phyloP scores from a whole-genome alignment of 2,329 filamentous ascomycete genomes.

The Phialemonium atrogriseum region DNA sequence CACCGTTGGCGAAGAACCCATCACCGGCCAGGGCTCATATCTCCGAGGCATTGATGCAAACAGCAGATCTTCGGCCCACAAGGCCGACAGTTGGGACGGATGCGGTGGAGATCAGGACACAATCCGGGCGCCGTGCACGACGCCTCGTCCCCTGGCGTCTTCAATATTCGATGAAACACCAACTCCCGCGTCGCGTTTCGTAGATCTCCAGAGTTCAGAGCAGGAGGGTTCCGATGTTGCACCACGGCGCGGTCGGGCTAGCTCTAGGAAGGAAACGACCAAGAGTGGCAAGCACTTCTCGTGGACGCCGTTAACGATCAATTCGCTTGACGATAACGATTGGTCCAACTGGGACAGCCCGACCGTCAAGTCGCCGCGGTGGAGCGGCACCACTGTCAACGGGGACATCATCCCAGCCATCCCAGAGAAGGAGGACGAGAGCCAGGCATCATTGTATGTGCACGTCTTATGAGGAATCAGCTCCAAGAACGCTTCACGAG shows the following conservation, averaged over 20 bases:
- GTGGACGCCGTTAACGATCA: slow-evolving; percentile 50
- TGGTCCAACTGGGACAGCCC: slow-evolving; percentile 59
- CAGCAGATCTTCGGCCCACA: slow-evolving; percentile 18
- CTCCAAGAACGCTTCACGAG: not conserved
- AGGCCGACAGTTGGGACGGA: slow-evolving; percentile 10
- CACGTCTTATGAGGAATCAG: slow-evolving; percentile 3
- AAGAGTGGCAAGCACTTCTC: slow-evolving; percentile 47
- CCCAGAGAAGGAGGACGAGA: slow-evolving; percentile 40
- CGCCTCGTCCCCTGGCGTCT: slow-evolving; percentile 31
- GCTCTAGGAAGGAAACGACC: slow-evolving; percentile 15
- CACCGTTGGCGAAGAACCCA: slow-evolving; percentile 87
- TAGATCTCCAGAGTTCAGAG: slow-evolving; percentile 1
- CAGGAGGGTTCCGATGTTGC: no score
- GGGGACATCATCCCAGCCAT: slow-evolving; percentile 35
- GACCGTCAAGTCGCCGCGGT: slow-evolving; percentile 45
- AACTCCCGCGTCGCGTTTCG: slow-evolving; percentile 11
- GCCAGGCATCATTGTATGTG: slow-evolving; percentile 40
- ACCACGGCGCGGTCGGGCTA: no score
- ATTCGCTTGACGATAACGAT: slow-evolving; percentile 51
- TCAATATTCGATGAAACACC: slow-evolving; percentile 31
- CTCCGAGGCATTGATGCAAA: slow-evolving; percentile 25
- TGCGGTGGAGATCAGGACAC: slow-evolving; percentile 33
- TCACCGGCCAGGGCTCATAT: slow-evolving; percentile 39
- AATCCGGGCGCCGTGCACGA: slow-evolving; percentile 31
- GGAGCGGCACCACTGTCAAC: slow-evolving; percentile 54